Base-by-base conservation (phyloP, 805 yeast species). In the Candida arabinofermentans region DNA sequence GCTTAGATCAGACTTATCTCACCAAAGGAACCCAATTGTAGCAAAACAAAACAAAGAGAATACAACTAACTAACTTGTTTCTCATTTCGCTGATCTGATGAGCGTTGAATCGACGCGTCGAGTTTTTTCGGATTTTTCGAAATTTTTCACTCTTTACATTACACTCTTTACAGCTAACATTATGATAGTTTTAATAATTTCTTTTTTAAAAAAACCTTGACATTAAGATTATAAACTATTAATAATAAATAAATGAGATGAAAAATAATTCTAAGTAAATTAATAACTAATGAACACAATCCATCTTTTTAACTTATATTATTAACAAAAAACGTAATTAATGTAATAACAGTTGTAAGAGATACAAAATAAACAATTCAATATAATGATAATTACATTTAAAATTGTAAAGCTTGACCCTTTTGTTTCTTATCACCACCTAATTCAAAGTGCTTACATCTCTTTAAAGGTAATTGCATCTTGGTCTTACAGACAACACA, bases 401-500 rank as follows among this genome's bases (percentile, higher is more conserved):
- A 93, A 78, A 93, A 93, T 83, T 93, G 99, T 76, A 93, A 84
- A 75, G 99, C 99, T 79, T 88, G 96, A 76, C 99, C 99, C 89
- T 93, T 93, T 81, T 93, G 97, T 81, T 93, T 93, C 87, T 86
- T 93, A 83, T 93, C 99, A 82, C 99, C 99, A 84, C 99, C 99
- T 72, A 93, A 89, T 82, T 93, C 99, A 77, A 93, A 93, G 81
- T 93, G 99, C 93, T 93, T 93, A 85, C 98, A 93, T 83, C 99
- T 88, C 93, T 93, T 93, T 75, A 93, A 82, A 52, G 96, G 71
- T 62, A 93, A 81, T 82, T 93, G 99, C 67, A 95, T 84, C 86
- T 89, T 93, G 79, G 96, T 86, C 89, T 93, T 93, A 80, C 99
- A 93, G 65, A 74, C 80, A 65, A 90, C 88, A 86, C 99, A 93